Evolutionary conservation across 139 green algal genomes (phyloP).

Genomic region (Spirogloea muscicola): DNA sequence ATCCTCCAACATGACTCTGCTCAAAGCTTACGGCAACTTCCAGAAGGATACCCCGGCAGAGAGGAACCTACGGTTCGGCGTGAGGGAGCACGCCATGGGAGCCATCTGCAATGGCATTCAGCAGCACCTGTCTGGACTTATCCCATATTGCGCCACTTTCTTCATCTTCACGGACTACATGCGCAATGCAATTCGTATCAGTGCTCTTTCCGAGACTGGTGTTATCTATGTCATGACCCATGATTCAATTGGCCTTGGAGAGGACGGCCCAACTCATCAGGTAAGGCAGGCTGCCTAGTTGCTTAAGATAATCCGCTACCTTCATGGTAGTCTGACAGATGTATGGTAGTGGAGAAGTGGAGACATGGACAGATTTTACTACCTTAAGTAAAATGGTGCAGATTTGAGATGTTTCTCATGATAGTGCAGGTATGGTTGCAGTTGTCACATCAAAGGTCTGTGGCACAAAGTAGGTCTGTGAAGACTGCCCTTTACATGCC

Average conservation of each 20-base stretch:
- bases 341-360: neutral
- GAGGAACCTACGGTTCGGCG: conserved; percentile 96
- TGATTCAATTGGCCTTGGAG: conserved; percentile 98
- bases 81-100: conserved; percentile 98
- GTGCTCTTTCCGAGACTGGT: conserved; percentile 82
- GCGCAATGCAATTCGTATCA: conserved; percentile 91
- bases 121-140: conserved; percentile 82
- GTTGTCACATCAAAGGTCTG: neutral
- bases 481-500: neutral
- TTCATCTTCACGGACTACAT: conserved; percentile 99
- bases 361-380: neutral
- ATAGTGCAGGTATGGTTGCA: neutral
- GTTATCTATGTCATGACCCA: conserved; percentile 98
- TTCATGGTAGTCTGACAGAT: neutral
- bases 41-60: conserved; percentile 88
- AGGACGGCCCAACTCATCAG: conserved; percentile 97
- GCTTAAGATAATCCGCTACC: neutral
- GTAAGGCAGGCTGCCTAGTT: neutral
- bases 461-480: neutral
- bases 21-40: conserved; percentile 98
- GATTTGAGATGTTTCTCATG: neutral
- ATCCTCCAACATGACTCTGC: conserved; percentile 98
- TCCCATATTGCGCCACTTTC: conserved; percentile 99
- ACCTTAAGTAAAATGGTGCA: neutral
- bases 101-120: conserved; percentile 94